Evolutionary conservation across 345 rosid species (phyloP).

Genomic region (Cardamine chenopodiifolia): DNA sequence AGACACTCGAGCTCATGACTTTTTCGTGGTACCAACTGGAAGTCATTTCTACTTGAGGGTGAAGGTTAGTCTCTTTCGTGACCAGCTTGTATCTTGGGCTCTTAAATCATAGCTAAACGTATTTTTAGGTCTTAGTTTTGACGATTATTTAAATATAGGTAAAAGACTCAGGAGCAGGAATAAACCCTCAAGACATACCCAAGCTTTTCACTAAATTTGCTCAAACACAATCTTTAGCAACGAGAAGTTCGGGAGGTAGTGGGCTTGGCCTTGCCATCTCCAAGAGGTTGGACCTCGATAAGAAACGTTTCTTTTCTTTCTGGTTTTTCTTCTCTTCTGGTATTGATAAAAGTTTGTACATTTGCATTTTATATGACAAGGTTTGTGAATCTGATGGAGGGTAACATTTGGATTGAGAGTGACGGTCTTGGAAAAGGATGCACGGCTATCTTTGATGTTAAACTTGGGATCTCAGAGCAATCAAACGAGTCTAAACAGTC

Average conservation of each 20-base stretch:
- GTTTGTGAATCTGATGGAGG: conserved; percentile 97
- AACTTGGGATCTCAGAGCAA: conserved; percentile 64
- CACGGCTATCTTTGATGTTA: conserved; percentile 75
- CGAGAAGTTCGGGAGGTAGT: conserved; percentile 77
- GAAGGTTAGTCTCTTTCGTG: conserved; percentile 60
- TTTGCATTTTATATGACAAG: conserved; percentile 48
- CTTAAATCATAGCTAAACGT: conserved; percentile 2
- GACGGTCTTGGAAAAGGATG: conserved; percentile 97
- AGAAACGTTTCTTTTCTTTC: background rate
- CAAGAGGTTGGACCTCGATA: conserved; percentile 63
- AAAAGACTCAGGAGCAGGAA: conserved; percentile 85
- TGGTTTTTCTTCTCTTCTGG: conserved; percentile 2
- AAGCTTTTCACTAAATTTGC: conserved; percentile 90
- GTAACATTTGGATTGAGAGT: conserved; percentile 95
- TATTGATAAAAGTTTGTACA: conserved; percentile 13
- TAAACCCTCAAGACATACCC: conserved; percentile 87
- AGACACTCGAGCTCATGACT: conserved; percentile 69
- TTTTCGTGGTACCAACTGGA: conserved; percentile 64
- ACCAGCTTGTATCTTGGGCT: background rate
- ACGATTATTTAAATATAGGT: conserved; percentile 51
- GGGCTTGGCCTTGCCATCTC: conserved; percentile 99
- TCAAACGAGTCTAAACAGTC: conserved; percentile 59
- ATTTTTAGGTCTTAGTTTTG: background rate
- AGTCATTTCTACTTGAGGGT: conserved; percentile 82
- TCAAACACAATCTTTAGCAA: conserved; percentile 65